Conservation (phyloP, 2,329 filamentous ascomycete species). For the Trichoderma hamatum region DNA sequence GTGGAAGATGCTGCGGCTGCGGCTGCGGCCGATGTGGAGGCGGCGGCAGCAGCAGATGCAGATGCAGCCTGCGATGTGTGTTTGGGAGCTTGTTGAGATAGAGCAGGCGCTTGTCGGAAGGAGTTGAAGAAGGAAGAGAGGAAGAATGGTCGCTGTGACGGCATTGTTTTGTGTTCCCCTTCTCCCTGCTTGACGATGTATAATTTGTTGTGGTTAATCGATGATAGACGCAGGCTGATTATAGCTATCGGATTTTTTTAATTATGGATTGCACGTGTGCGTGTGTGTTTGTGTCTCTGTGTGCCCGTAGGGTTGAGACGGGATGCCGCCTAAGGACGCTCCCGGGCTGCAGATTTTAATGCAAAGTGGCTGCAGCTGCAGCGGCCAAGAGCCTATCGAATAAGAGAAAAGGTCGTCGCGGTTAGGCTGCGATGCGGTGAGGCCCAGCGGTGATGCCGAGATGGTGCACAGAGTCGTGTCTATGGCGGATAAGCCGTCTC, state of each 20-base stretch:
- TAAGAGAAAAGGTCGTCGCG: constrained; percentile 5
- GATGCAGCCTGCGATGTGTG: constrained; percentile 37
- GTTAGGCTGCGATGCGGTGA: constrained; percentile 25
- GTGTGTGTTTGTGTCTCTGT: constrained; percentile 4
- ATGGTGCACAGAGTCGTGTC: neutral
- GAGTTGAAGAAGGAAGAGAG: constrained; percentile 60
- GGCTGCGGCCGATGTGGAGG: constrained; percentile 35
- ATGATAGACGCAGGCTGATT: neutral
- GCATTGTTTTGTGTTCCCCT: constrained; percentile 41
- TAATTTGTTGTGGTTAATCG: neutral
- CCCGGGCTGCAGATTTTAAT: constrained; percentile 15
- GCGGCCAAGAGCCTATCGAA: constrained; percentile 1
- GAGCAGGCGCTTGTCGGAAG: constrained; percentile 51
- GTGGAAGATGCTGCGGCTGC: constrained; percentile 35
- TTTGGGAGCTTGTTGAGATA: constrained; percentile 44
- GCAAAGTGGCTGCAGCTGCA: constrained; percentile 10
- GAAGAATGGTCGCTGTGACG: constrained; percentile 59
- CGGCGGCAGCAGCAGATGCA: constrained; percentile 33
- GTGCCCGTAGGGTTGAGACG: constrained; percentile 5
- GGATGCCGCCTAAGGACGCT: neutral
- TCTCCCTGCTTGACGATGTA: neutral
- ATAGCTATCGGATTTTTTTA: neutral
- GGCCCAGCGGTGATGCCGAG: constrained; percentile 14
- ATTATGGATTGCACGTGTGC: neutral
- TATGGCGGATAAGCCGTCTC: constrained; percentile 2